phyloP scores from a whole-genome alignment of 345 rosid species.

The Syzygium oleosum region DNA sequence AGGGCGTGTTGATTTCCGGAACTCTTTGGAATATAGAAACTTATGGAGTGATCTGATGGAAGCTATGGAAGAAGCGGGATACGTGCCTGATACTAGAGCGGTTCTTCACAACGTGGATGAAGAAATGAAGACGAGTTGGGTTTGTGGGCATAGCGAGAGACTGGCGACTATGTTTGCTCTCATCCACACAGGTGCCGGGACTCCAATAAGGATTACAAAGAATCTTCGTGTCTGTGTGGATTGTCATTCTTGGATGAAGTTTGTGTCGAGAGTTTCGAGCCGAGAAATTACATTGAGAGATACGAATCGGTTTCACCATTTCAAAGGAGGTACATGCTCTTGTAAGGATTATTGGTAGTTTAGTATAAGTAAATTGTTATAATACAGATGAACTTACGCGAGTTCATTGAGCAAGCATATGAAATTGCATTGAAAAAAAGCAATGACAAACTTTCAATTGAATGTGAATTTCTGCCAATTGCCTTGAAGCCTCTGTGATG shows the following conservation, averaged over 20 bases:
- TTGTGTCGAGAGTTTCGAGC: slow-evolving; percentile 20
- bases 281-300: slow-evolving; percentile 50
- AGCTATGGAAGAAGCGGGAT: slow-evolving; percentile 30
- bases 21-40: slow-evolving; percentile 26
- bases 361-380: not conserved
- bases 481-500: not conserved
- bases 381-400: not conserved
- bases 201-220: slow-evolving; percentile 42
- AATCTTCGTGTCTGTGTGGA: slow-evolving; percentile 57
- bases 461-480: not conserved
- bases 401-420: not conserved
- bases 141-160: slow-evolving; percentile 59
- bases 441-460: not conserved
- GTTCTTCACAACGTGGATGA: slow-evolving; percentile 57
- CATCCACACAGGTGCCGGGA: slow-evolving; percentile 27
- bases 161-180: slow-evolving; percentile 40
- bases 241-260: slow-evolving; percentile 42
- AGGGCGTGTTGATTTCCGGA: slow-evolving; percentile 30
- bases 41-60: slow-evolving; percentile 18
- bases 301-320: slow-evolving; percentile 57
- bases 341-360: slow-evolving; percentile 50
- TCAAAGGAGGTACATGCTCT: slow-evolving; percentile 41
- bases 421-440: not conserved
- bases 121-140: slow-evolving; percentile 28
- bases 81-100: slow-evolving; percentile 25